These are phyloP conservation scores for Ascocoryne sarcoides DNA, from an alignment of 2,329 filamentous ascomycete species.

Conservation along the genomic window DNA sequence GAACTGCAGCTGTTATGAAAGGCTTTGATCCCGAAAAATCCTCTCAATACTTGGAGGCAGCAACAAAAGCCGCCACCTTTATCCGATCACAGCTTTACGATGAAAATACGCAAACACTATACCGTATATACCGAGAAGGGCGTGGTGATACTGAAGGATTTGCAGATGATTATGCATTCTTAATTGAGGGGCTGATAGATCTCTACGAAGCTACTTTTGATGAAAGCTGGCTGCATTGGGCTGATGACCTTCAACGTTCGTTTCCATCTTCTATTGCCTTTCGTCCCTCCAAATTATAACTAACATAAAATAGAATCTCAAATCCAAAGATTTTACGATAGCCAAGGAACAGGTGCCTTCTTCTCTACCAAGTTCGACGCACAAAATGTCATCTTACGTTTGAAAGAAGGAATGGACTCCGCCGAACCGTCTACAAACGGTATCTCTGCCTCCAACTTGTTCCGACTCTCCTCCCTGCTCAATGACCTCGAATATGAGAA, in stretches of 20 bases:
- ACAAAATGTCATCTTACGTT: constrained; percentile 66
- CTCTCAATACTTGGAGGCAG: constrained; percentile 53
- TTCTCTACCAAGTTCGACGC: constrained; percentile 59
- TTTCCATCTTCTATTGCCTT: neutral
- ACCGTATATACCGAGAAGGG: constrained; percentile 63
- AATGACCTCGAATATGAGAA: constrained; percentile 54
- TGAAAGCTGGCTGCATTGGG: constrained; percentile 67
- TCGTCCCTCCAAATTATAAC: neutral
- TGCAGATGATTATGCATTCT: constrained; percentile 89
- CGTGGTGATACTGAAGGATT: constrained; percentile 63
- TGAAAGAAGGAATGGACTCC: constrained; percentile 94
- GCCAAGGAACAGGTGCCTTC: constrained; percentile 45
- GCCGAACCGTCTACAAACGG: constrained; percentile 86
- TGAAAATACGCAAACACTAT: constrained; percentile 49
- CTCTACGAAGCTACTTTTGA: constrained; percentile 79
- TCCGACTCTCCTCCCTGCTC: constrained; percentile 65
- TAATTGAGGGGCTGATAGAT: constrained; percentile 74
- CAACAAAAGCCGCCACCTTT: constrained; percentile 61
- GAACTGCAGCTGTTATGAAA: constrained; percentile 61
- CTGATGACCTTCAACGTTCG: constrained; percentile 68
- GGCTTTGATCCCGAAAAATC: constrained; percentile 49
- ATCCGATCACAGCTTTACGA: constrained; percentile 70
- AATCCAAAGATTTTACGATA: constrained; percentile 69
- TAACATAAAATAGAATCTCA: constrained; percentile 50
- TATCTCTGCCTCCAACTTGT: constrained; percentile 77